These are phyloP conservation scores for Umbilicaria muhlenbergii DNA, from an alignment of 495 filamentous ascomycete genomes.

Conservation along the genomic window DNA sequence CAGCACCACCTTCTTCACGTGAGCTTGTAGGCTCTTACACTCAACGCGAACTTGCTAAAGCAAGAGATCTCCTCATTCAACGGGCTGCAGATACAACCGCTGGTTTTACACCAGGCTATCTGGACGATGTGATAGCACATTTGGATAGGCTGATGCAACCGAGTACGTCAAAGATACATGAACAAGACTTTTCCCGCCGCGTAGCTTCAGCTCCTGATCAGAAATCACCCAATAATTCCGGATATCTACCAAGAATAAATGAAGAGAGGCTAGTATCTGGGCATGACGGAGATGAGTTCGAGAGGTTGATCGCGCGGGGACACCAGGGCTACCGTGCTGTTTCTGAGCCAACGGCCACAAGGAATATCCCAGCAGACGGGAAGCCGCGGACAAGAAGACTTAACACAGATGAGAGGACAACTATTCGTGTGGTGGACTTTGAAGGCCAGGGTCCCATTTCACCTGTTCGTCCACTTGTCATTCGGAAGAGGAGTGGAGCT, in stretches of 20 bases:
- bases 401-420: constrained; percentile 15
- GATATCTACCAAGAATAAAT: constrained; percentile 34
- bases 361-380: background rate
- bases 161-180: constrained; percentile 14
- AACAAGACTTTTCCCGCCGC: constrained; percentile 19
- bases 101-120: constrained; percentile 24
- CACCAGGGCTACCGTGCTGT: constrained; percentile 7
- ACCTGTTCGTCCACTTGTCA: constrained; percentile 31
- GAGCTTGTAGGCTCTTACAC: constrained; percentile 31
- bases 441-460: constrained; percentile 5
- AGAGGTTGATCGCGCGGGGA: constrained; percentile 8
- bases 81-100: constrained; percentile 25
- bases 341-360: constrained; percentile 8
- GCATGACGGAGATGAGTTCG: constrained; percentile 12
- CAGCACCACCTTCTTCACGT: constrained; percentile 4
- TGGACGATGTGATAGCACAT: constrained; percentile 44
- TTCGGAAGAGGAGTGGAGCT: constrained; percentile 33
- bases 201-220: constrained; percentile 41
- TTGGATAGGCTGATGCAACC: constrained; percentile 46
- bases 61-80: constrained; percentile 37
- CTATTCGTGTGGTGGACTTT: constrained; percentile 30
- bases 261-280: constrained; percentile 23
- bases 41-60: constrained; percentile 37
- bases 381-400: no score
- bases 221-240: constrained; percentile 19